phyloP scores from a whole-genome alignment of 83 land plant species.

The Isoetes engelmannii region DNA sequence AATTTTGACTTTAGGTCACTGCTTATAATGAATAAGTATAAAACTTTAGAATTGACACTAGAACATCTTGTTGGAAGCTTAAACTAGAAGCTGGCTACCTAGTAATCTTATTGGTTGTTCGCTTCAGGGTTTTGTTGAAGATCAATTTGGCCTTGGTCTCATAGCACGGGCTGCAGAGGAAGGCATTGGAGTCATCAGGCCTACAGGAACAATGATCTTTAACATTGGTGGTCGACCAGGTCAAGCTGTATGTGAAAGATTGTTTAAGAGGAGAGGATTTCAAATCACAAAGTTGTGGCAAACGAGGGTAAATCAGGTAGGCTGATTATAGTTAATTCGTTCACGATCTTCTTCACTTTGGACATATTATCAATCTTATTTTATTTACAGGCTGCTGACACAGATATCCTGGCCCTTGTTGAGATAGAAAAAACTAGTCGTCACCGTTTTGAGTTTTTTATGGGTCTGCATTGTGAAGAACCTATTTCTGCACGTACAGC shows the following conservation, averaged over 20 bases:
- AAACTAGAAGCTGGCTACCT: no score
- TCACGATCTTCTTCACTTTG: neutral
- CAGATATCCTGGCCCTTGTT: constrained; percentile 91
- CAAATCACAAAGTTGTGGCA: constrained; percentile 82
- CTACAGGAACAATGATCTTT: constrained; percentile 79
- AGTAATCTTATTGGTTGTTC: neutral
- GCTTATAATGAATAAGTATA: no score
- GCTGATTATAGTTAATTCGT: neutral
- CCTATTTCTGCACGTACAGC: constrained; percentile 98
- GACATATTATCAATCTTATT: neutral
- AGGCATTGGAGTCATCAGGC: constrained; percentile 82
- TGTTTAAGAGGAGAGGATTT: constrained; percentile 88
- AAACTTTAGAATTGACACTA: no score
- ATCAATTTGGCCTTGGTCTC: constrained; percentile 93
- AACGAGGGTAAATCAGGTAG: constrained; percentile 83
- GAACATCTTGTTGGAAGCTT: no score
- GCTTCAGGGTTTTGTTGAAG: constrained; percentile 93
- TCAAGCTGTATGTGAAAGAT: constrained; percentile 82
- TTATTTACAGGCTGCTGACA: constrained; percentile 80
- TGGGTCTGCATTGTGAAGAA: constrained; percentile 93
- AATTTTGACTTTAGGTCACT: no score
- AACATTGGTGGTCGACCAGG: constrained; percentile 99
- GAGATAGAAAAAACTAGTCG: constrained; percentile 95
- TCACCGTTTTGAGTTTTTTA: constrained; percentile 96
- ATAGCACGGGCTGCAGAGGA: constrained; percentile 96